Percentiles rank a stretch among this genome's conserved stretches.
Conservation (phyloP, 2,329 filamentous ascomycete species). For the Boeremia exigua region DNA sequence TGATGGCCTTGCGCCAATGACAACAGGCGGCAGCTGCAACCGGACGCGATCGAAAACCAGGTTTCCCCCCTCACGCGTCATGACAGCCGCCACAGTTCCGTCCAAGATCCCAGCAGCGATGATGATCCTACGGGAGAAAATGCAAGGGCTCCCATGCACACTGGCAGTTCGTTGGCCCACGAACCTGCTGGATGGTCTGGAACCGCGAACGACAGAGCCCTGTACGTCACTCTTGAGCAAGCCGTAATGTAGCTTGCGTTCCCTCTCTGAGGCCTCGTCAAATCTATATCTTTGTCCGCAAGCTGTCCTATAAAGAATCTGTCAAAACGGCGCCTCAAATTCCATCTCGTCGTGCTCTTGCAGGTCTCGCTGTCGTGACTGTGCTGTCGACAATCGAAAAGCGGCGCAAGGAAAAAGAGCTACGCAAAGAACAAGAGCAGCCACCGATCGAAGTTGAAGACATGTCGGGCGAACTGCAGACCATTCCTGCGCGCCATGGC, state of each 20-base stretch:
- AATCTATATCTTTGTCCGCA: not conserved
- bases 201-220: slow-evolving; percentile 12
- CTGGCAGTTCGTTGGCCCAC: slow-evolving; percentile 19
- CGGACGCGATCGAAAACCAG: slow-evolving; percentile 31
- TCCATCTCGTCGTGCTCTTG: slow-evolving; percentile 42
- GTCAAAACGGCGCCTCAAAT: slow-evolving; percentile 40
- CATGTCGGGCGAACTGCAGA: slow-evolving; percentile 52
- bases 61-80: slow-evolving; percentile 19
- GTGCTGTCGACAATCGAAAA: slow-evolving; percentile 44
- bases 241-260: slow-evolving; percentile 7
- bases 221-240: slow-evolving; percentile 14
- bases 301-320: not conserved
- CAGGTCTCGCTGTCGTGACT: slow-evolving; percentile 43
- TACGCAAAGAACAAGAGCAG: slow-evolving; percentile 17
- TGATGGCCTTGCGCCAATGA: slow-evolving; percentile 1
- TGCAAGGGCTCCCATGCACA: slow-evolving; percentile 31
- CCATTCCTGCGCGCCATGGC: slow-evolving; percentile 57
- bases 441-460: slow-evolving; percentile 26
- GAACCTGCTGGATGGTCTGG: slow-evolving; percentile 7
- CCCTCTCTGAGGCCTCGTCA: slow-evolving; percentile 6
- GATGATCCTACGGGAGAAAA: slow-evolving; percentile 23
- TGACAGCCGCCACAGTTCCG: slow-evolving; percentile 10
- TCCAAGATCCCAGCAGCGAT: slow-evolving; percentile 14
- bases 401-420: slow-evolving; percentile 34
- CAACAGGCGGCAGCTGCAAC: slow-evolving; percentile 21